Evolutionary conservation across 176 grass and related monocot species (phyloP).

Genomic region (Tillandsia fasciculata): DNA sequence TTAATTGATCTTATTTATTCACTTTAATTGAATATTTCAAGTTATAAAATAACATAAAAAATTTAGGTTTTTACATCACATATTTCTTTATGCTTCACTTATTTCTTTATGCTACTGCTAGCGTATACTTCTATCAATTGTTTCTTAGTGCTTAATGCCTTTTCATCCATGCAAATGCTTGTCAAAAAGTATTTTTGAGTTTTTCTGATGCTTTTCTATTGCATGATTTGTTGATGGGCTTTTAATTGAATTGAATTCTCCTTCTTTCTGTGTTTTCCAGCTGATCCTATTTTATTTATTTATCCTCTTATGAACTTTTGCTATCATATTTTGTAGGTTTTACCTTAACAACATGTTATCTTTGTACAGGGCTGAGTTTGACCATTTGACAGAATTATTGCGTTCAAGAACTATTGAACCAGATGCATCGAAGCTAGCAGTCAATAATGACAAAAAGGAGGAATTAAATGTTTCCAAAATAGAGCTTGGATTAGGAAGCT

Average conservation of each 20-base stretch:
- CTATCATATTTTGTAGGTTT: not conserved
- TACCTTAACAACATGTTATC: conserved; percentile 13
- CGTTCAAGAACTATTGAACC: conserved; percentile 49
- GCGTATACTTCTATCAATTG: too few species aligned
- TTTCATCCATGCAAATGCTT: too few species aligned
- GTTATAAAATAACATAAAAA: not conserved
- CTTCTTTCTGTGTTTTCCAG: not conserved
- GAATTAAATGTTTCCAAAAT: conserved; percentile 6
- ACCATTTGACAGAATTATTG: conserved; percentile 51
- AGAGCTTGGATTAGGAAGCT: conserved; percentile 23
- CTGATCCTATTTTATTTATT: not conserved
- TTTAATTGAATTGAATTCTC: not conserved
- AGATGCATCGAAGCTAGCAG: conserved; percentile 18
- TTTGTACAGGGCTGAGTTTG: conserved; percentile 49
- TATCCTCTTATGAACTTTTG: not conserved
- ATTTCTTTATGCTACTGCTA: too few species aligned
- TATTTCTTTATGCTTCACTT: not conserved
- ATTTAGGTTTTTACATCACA: not conserved
- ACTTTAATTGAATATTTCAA: not conserved
- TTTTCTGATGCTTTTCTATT: too few species aligned
- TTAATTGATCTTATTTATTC: not conserved
- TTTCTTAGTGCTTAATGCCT: too few species aligned
- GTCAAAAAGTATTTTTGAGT: too few species aligned
- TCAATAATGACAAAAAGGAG: conserved; percentile 14
- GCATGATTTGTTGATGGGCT: not conserved